Evolutionary conservation across 2,329 filamentous ascomycete genomes (phyloP).

Genomic region (Emergomyces pasteurianus): DNA sequence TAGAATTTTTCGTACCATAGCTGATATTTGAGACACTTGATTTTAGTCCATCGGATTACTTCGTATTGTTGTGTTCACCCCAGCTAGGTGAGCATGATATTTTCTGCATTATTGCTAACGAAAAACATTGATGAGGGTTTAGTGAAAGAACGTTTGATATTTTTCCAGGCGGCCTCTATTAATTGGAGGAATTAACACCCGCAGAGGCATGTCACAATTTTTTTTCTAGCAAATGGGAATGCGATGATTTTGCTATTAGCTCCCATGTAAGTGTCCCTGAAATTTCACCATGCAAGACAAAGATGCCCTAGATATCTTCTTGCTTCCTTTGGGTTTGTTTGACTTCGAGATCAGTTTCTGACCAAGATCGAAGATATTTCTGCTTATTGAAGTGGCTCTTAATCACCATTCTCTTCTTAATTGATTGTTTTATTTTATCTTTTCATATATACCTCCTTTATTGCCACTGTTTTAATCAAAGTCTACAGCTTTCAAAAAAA

Average conservation of each 20-base stretch:
- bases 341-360: background rate
- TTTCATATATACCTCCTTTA: background rate
- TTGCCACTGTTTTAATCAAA: background rate
- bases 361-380: background rate
- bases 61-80: background rate
- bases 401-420: background rate
- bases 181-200: no score
- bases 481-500: no score
- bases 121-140: background rate
- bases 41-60: background rate
- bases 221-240: no score
- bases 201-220: no score
- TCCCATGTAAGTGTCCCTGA: no score
- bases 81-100: background rate
- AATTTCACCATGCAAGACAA: no score
- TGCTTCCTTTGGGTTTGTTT: no score
- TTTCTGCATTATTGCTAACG: background rate
- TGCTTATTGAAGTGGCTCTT: no score
- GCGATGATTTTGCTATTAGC: no score
- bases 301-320: no score
- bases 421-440: background rate
- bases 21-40: background rate
- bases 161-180: no score
- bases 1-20: background rate
- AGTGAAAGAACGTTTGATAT: no score